Evolutionary conservation across 495 filamentous ascomycete species (phyloP).

Genomic region (Bryoglossum gracile): DNA sequence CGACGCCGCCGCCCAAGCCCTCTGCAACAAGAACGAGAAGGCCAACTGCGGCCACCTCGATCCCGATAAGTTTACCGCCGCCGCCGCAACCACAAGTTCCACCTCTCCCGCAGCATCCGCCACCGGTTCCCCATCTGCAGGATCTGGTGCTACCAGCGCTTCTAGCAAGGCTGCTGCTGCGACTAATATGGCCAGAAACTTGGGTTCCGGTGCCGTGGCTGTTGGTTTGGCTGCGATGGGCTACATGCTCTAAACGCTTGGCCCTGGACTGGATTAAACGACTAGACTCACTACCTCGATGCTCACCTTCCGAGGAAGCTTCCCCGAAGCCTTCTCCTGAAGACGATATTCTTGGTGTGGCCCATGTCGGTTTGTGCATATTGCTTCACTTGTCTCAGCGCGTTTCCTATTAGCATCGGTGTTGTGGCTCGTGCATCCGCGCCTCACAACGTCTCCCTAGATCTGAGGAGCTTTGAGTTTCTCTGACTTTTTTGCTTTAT

Average conservation of each 20-base stretch:
- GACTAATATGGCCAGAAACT: constrained; percentile 24
- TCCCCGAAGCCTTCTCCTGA: not conserved
- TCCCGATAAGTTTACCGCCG: constrained; percentile 29
- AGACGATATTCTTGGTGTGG: no score
- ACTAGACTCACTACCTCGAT: no score
- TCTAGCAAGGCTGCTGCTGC: constrained; percentile 28
- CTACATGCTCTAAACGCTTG: constrained; percentile 24
- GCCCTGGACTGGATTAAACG: no score
- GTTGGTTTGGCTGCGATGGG: constrained; percentile 31
- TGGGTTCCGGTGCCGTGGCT: constrained; percentile 32
- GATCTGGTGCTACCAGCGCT: constrained; percentile 12
- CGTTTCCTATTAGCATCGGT: constrained; percentile 26
- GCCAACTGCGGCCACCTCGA: constrained; percentile 31
- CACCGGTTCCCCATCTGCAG: constrained; percentile 18
- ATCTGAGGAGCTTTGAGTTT: not conserved
- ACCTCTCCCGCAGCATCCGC: constrained; percentile 23
- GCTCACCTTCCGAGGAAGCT: no score
- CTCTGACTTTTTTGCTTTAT: not conserved
- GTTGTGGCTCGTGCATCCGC: constrained; percentile 22
- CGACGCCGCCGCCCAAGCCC: constrained; percentile 30
- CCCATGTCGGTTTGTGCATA: constrained; percentile 22
- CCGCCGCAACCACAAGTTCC: constrained; percentile 19
- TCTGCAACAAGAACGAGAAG: constrained; percentile 26
- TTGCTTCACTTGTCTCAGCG: constrained; percentile 18
- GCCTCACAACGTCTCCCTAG: constrained; percentile 13